Evolutionary conservation across 148 eudicot genomes (phyloP).

Genomic region (Heliamphora exappendiculata): DNA sequence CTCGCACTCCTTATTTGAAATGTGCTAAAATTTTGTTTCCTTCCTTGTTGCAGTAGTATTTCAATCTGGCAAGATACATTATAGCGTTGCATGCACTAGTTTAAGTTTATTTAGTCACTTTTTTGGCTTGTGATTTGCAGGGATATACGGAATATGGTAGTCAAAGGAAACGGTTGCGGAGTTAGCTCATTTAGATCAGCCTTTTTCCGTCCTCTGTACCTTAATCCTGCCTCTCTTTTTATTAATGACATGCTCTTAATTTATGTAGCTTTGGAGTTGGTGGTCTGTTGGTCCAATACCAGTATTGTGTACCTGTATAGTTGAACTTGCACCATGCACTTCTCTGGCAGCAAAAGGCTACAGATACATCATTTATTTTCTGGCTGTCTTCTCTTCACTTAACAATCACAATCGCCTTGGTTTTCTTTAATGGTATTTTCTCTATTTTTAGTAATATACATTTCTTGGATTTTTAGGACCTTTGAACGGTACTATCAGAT

Average conservation of each 20-base stretch:
- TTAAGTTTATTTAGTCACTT: neutral
- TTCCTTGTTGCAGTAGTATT: neutral
- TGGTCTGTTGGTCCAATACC: conserved; percentile 17
- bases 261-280: conserved; percentile 23
- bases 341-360: conserved; percentile 22
- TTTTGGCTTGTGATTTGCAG: conserved; percentile 31
- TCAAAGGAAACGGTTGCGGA: conserved; percentile 42
- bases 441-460: too few species aligned
- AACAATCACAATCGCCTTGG: neutral
- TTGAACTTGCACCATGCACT: conserved; percentile 27
- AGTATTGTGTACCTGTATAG: conserved; percentile 44
- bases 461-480: neutral
- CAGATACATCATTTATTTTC: conserved; percentile 17
- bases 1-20: neutral
- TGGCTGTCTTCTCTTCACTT: neutral
- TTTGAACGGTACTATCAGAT: neutral
- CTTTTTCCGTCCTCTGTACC: conserved; percentile 33
- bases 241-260: conserved; percentile 18
- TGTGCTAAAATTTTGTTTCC: neutral
- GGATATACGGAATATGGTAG: conserved; percentile 36
- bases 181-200: conserved; percentile 18
- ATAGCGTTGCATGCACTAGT: neutral
- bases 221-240: conserved; percentile 25
- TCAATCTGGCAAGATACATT: neutral
- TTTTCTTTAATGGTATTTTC: neutral